phyloP scores from a whole-genome alignment of 345 rosid species.

The Populus pruinosa region DNA sequence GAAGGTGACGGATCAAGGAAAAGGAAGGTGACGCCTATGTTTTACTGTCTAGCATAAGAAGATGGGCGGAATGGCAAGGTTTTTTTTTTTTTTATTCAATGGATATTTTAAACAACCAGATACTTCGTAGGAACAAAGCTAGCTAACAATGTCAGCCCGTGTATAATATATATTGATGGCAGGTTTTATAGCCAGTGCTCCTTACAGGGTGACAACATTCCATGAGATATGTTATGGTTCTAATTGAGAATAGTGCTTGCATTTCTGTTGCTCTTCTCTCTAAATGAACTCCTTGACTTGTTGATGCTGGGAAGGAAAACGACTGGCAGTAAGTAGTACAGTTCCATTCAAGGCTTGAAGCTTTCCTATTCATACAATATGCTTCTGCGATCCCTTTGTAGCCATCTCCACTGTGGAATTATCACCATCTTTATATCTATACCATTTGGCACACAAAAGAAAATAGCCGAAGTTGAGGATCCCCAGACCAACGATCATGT shows the following conservation, averaged over 20 bases:
- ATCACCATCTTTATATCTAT: slow-evolving; percentile 6
- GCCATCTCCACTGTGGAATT: not conserved
- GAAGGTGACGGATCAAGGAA: too few relatives aligned
- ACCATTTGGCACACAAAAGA: slow-evolving; percentile 9
- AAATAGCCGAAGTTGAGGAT: slow-evolving; percentile 21
- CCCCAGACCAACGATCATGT: slow-evolving; percentile 11
- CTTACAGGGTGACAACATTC: not conserved
- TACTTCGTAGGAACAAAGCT: not conserved
- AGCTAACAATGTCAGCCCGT: not conserved
- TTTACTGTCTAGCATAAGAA: too few relatives aligned
- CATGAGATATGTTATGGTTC: not conserved
- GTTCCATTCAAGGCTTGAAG: not conserved
- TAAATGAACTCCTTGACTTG: not conserved
- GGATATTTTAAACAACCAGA: too few relatives aligned
- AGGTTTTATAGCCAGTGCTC: not conserved
- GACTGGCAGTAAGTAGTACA: not conserved
- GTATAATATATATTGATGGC: not conserved
- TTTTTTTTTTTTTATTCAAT: too few relatives aligned
- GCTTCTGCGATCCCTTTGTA: not conserved
- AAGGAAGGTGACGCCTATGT: too few relatives aligned
- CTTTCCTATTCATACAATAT: not conserved
- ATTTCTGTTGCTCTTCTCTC: not conserved
- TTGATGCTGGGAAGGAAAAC: not conserved
- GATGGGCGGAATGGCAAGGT: too few relatives aligned
- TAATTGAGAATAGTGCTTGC: not conserved